Percentiles rank a stretch among this genome's conserved stretches.
Conservation (phyloP, 345 rosid genomes). For the Diplotaxis tenuifolia region DNA sequence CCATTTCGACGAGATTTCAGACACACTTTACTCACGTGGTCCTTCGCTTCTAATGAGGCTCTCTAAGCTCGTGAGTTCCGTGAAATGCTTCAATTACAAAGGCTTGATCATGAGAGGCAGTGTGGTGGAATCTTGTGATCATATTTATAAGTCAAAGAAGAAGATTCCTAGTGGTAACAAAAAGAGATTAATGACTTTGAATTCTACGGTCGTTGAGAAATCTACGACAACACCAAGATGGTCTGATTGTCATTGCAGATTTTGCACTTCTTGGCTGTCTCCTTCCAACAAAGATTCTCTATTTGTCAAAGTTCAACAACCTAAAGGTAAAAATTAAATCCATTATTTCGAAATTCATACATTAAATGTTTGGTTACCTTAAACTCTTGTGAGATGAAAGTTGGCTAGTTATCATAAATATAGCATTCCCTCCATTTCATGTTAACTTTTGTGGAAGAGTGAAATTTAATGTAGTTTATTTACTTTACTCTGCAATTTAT, state of each 20-base stretch:
- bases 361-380: background rate
- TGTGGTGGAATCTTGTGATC: conserved; percentile 36
- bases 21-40: conserved; percentile 72
- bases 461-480: no score
- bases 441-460: no score
- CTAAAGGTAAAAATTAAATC: conserved; percentile 43
- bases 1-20: conserved; percentile 82
- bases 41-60: conserved; percentile 53
- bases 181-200: conserved; percentile 42
- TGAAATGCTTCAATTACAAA: conserved; percentile 38
- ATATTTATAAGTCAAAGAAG: conserved; percentile 34
- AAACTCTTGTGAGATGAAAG: background rate
- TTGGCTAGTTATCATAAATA: background rate
- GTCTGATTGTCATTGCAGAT: conserved; percentile 84
- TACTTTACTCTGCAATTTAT: no score
- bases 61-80: conserved; percentile 52
- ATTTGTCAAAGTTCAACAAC: conserved; percentile 65
- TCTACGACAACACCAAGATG: conserved; percentile 65
- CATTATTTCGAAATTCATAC: background rate
- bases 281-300: conserved; percentile 55
- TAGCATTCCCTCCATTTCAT: no score
- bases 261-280: conserved; percentile 69
- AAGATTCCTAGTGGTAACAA: conserved; percentile 4
- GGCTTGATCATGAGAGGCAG: conserved; percentile 35
- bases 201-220: conserved; percentile 65